A percentile compares a stretch with the other conserved stretches of the same genome.
Evolutionary conservation across 768 basidiomycete genomes (phyloP).

Genomic region (Termitomyces sp.): DNA sequence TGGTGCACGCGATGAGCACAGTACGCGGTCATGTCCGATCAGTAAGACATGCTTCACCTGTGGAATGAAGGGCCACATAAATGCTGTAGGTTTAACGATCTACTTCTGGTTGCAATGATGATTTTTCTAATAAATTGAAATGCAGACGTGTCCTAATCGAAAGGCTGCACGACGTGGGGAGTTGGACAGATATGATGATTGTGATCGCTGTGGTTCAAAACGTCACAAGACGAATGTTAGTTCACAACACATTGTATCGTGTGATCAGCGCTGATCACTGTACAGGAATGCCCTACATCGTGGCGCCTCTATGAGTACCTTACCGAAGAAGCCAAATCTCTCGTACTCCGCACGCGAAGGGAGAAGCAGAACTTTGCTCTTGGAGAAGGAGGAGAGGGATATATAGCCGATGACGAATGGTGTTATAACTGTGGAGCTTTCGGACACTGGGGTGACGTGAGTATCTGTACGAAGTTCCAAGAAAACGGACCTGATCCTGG

Average conservation of each 20-base stretch:
- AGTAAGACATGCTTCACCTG: slow-evolving; percentile 78
- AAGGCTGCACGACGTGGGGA: slow-evolving; percentile 21
- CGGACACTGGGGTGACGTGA: slow-evolving; percentile 80
- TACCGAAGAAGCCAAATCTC: slow-evolving; percentile 44
- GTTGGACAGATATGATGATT: slow-evolving; percentile 39
- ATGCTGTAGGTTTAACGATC: slow-evolving; percentile 39
- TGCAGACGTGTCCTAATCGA: slow-evolving; percentile 72
- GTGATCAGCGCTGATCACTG: not conserved
- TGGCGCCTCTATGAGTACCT: slow-evolving; percentile 82
- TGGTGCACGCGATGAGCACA: slow-evolving; percentile 76
- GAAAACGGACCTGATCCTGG: not conserved
- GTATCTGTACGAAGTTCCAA: slow-evolving; percentile 20
- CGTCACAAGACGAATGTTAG: slow-evolving; percentile 62
- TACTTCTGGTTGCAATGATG: not conserved
- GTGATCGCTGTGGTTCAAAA: slow-evolving; percentile 67
- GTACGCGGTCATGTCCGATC: slow-evolving; percentile 74
- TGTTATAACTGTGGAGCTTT: slow-evolving; percentile 75
- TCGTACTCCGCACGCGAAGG: slow-evolving; percentile 42
- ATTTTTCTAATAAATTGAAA: not conserved
- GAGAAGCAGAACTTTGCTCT: slow-evolving; percentile 45
- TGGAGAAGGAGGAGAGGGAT: slow-evolving; percentile 76
- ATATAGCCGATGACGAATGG: slow-evolving; percentile 71
- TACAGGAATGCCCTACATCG: slow-evolving; percentile 76
- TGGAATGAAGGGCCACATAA: slow-evolving; percentile 83
- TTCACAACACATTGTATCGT: slow-evolving; percentile 1